phyloP scores from a whole-genome alignment of 1,284 basidiomycete species.

The Leccinum olivaceoglutinosum region DNA sequence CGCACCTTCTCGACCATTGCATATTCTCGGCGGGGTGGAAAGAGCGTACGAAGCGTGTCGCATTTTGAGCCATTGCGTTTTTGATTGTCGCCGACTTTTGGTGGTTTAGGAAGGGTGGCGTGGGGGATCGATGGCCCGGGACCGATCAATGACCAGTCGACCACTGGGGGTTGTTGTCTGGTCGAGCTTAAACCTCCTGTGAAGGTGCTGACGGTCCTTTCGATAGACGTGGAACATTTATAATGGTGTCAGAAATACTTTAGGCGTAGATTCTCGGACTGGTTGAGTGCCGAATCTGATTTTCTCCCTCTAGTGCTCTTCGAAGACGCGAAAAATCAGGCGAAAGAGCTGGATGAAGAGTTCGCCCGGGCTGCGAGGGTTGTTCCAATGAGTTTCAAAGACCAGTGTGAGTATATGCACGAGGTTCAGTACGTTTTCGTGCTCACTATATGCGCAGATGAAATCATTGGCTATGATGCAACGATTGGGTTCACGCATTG shows the following conservation, averaged over 20 bases:
- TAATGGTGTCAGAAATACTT: no score
- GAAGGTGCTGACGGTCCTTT: no score
- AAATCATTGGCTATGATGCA: conserved; percentile 62
- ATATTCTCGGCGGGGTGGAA: conserved; percentile 73
- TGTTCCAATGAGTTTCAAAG: conserved; percentile 76
- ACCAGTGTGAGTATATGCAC: conserved; percentile 46
- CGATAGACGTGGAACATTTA: no score
- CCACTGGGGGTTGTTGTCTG: conserved; percentile 65
- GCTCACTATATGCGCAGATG: conserved; percentile 32
- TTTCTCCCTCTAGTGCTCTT: conserved; percentile 54
- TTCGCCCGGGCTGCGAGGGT: conserved; percentile 60
- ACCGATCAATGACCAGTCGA: conserved; percentile 53
- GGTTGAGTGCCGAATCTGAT: not conserved
- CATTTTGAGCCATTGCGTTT: conserved; percentile 59
- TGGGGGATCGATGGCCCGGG: conserved; percentile 77
- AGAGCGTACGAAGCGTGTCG: conserved; percentile 62
- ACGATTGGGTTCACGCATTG: conserved; percentile 72
- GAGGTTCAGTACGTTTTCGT: not conserved
- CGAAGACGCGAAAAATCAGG: conserved; percentile 57
- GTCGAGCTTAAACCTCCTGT: no score
- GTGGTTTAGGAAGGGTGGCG: conserved; percentile 87
- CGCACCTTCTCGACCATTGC: conserved; percentile 89
- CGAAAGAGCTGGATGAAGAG: conserved; percentile 59
- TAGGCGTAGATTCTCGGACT: not conserved
- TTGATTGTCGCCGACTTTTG: conserved; percentile 76